These are phyloP conservation scores for Metschnikowia sp. DNA, from an alignment of 805 yeast genomes.

Conservation along the genomic window DNA sequence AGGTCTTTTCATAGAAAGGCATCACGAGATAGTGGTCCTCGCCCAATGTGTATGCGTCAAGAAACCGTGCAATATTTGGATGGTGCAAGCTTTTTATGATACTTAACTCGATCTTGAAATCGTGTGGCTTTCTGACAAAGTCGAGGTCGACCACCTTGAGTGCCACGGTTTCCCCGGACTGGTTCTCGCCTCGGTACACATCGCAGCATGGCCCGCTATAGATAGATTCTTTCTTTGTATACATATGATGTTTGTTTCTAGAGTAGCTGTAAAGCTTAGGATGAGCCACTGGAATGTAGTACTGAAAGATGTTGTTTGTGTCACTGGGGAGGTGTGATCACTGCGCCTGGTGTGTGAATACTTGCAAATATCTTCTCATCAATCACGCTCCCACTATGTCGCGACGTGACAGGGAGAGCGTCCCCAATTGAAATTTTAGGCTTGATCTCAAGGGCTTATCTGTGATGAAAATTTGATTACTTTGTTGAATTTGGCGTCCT, in stretches of 20 bases:
- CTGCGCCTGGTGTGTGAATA: no score
- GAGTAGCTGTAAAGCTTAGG: no score
- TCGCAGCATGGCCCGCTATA: slow-evolving; percentile 36
- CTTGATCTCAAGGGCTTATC: no score
- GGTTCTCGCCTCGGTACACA: slow-evolving; percentile 26
- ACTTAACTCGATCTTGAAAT: slow-evolving; percentile 28
- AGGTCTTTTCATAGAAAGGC: slow-evolving; percentile 27
- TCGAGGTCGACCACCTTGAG: slow-evolving; percentile 40
- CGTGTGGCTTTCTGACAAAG: slow-evolving; percentile 34
- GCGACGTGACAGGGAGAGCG: no score
- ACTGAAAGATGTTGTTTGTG: no score
- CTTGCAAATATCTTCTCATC: no score
- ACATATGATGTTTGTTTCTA: slow-evolving; percentile 5
- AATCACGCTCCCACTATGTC: no score
- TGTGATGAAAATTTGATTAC: no score
- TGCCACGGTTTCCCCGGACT: slow-evolving; percentile 18
- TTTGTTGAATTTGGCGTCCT: no score
- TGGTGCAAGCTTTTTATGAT: slow-evolving; percentile 22
- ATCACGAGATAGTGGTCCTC: slow-evolving; percentile 37
- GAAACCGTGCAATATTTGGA: slow-evolving; percentile 13
- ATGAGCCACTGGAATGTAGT: no score
- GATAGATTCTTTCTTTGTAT: slow-evolving; percentile 20
- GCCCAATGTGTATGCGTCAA: slow-evolving; percentile 20
- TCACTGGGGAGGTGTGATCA: no score
- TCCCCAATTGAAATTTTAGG: no score